Base-by-base conservation (phyloP, 441 rosid species). In the Populus hybrid region DNA sequence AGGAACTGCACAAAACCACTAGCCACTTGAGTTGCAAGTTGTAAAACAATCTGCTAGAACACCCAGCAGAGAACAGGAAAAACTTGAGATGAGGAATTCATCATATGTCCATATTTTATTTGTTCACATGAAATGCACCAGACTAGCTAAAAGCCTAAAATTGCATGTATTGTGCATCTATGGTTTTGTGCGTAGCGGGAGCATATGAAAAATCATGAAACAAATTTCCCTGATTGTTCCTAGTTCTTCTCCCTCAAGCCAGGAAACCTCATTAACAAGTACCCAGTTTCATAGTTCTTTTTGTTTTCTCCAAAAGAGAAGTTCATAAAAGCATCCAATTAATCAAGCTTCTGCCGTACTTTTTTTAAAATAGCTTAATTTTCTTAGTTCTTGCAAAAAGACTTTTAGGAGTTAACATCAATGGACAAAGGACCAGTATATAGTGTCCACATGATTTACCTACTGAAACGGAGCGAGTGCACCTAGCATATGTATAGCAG, bases 401-500 rank as follows among this genome's bases (percentile, higher is more conserved):
- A 8, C 12, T 0, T 9, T 26, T 28, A 1, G 12, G 7, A 65
- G n/a, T 26, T 26, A 45, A 74, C 21, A 20, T 21, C 11, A 38
- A 11, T 29, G 4, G 36, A 68, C 36, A 64, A 72, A 10, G 36
- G 11, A 16, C 0, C 31, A 10, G 28, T 11, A 33, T 33, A 26
- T 24, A 67, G 40, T 11, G 35, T 28, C 71, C 69, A 74, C 29
- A 68, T 64, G 24, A 75, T 89, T 83, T 86, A 97, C 99, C 99
- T 18, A 97, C 88, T 11, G 99, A 97, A 20, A 97, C 97, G 0
- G 99, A 97, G 3, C 99, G 86, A 0, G 99, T 97, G 88, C 99
- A 97, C 84, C 99, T 90, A 3, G 99, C 99, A 26, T 97, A 97
- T 11, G 99, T 97, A 80, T 97, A 97, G 75, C 99, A 97, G 29